Evolutionary conservation across 108 stramenopile species (phyloP), one percentile per base, ranked within the genome.

Genomic region (Nitzschia putrida): DNA sequence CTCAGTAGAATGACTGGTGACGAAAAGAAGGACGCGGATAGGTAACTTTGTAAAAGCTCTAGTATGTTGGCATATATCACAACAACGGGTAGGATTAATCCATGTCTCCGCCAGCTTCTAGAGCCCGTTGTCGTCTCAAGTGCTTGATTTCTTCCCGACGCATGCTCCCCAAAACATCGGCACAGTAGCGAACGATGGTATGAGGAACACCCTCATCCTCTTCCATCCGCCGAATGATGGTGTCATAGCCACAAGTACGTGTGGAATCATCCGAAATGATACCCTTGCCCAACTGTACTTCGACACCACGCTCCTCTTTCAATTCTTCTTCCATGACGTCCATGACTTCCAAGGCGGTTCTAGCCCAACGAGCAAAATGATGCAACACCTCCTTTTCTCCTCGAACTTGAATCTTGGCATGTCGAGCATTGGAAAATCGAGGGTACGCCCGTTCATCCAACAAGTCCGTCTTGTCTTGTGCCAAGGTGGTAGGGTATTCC

Each of bases 321-420:
- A 91, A 71, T 55, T 94, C 93, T 47, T 82, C 67, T 57, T 86
- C 77, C 57, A 90, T 85, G 0, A 90, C 76, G 59, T 87, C 86
- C 57, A 91, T 69, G 0, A 93, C 89, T 40, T 88, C 82, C 37
- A 91, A 68, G 8, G 85, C 91, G 8, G 90, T 87, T 12, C 78
- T 65, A 5, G 91, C 91, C 87, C 91, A 92, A 21, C 72, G 53
- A 1, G 78, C 78, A 83, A 83, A 96, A 58, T 94, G 91, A 61
- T 90, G 86, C 71, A 96, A 70, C 4, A 96, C 92, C 72, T 89
- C 89, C 74, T 96, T 96, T 79, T 96, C 95, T 13, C 92, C 92
- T 8, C 78, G 72, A 11, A 96, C 92, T 76, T 96, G 95, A 60
- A 96, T 88, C 64, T 86, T 89, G 51, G 92, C 95, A 76, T 96